These are phyloP conservation scores for Hepatocystis sp. DNA, from an alignment of 169 alveolate genomes.

Conservation along the genomic window DNA sequence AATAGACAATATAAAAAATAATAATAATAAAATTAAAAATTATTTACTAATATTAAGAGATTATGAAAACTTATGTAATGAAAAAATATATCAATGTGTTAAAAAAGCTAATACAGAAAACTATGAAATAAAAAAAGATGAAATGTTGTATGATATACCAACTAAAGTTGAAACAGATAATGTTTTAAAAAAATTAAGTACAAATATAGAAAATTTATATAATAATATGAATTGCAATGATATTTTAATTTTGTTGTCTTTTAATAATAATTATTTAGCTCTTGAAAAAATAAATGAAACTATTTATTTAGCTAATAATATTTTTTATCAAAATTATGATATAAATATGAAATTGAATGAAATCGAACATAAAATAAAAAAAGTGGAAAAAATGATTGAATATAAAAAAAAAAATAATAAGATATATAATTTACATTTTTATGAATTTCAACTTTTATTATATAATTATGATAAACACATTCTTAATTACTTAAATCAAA, in stretches of 20 bases:
- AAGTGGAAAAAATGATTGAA: slow-evolving; percentile 13
- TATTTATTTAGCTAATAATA: slow-evolving; percentile 37
- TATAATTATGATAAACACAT: slow-evolving; percentile 23
- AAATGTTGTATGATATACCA: slow-evolving; percentile 32
- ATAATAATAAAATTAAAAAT: slow-evolving; percentile 69
- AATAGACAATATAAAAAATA: slow-evolving; percentile 43
- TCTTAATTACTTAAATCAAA: slow-evolving; percentile 25
- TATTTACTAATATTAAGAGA: slow-evolving; percentile 55
- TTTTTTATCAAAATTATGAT: slow-evolving; percentile 25
- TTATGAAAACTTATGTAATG: slow-evolving; percentile 68
- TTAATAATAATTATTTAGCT: slow-evolving; percentile 54
- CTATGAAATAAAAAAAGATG: slow-evolving; percentile 35
- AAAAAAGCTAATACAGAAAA: slow-evolving; percentile 14
- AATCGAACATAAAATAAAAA: slow-evolving; percentile 19
- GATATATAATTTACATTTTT: not conserved
- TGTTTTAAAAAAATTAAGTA: slow-evolving; percentile 30
- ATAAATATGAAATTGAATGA: slow-evolving; percentile 23
- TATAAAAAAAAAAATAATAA: slow-evolving; percentile 18
- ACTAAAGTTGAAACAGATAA: slow-evolving; percentile 56
- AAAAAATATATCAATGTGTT: slow-evolving; percentile 38
- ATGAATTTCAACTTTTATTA: slow-evolving; percentile 20
- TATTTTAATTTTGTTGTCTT: slow-evolving; percentile 39
- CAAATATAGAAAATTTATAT: slow-evolving; percentile 46
- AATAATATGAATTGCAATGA: slow-evolving; percentile 32
- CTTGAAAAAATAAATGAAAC: slow-evolving; percentile 64